phyloP scores from a whole-genome alignment of 2,329 filamentous ascomycete genomes.

The Penicillium sp. region DNA sequence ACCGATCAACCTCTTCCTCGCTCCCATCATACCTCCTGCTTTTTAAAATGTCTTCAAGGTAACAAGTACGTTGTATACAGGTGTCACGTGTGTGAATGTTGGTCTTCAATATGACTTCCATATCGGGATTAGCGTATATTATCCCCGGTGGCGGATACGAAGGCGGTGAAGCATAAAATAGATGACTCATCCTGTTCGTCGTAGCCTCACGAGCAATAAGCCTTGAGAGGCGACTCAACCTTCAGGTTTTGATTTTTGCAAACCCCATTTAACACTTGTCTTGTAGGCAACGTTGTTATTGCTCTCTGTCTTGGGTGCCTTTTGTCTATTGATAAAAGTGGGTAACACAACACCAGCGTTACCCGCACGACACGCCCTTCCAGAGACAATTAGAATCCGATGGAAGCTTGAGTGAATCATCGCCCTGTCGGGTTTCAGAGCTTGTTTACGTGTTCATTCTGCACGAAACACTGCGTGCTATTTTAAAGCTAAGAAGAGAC shows the following conservation, averaged over 20 bases:
- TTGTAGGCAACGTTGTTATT: background rate
- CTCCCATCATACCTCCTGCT: no score
- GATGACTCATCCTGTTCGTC: background rate
- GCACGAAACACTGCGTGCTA: slow-evolving; percentile 5
- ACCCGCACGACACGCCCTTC: slow-evolving; percentile 23
- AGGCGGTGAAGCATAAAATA: background rate
- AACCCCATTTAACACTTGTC: background rate
- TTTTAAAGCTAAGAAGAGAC: background rate
- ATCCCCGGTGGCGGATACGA: background rate
- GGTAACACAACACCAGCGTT: background rate
- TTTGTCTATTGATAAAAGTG: background rate
- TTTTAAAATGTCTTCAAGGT: no score
- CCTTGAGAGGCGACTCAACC: background rate
- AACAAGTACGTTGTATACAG: no score
- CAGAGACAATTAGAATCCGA: slow-evolving; percentile 34
- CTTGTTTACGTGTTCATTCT: slow-evolving; percentile 19
- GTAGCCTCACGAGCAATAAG: background rate
- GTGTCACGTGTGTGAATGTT: no score
- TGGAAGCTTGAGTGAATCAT: slow-evolving; percentile 29
- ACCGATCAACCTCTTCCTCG: no score
- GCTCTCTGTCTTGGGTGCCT: background rate
- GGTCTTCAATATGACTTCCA: background rate
- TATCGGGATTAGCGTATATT: background rate
- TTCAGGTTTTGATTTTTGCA: background rate
- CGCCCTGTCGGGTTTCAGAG: slow-evolving; percentile 9